Evolutionary conservation across 768 basidiomycete species (phyloP).

Genomic region (Suillus weaverae): DNA sequence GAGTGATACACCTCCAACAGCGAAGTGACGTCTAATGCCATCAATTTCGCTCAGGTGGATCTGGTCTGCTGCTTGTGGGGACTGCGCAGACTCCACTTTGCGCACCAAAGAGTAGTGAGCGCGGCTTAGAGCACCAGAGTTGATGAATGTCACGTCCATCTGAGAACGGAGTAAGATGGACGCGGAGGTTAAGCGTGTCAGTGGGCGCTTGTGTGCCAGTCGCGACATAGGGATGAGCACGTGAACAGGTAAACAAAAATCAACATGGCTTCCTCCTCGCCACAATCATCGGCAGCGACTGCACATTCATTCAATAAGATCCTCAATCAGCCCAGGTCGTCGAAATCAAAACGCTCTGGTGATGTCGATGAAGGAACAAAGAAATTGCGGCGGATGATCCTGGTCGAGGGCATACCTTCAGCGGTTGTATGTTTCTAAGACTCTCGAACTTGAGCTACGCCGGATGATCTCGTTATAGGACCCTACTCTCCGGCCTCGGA

Average conservation of each 20-base stretch:
- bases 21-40: slow-evolving; percentile 51
- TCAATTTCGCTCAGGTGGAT: slow-evolving; percentile 60
- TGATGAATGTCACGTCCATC: slow-evolving; percentile 79
- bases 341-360: slow-evolving; percentile 60
- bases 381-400: slow-evolving; percentile 81
- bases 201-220: slow-evolving; percentile 15
- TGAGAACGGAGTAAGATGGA: slow-evolving; percentile 1
- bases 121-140: slow-evolving; percentile 76
- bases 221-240: slow-evolving; percentile 6
- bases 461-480: slow-evolving; percentile 48
- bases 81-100: slow-evolving; percentile 63
- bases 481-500: slow-evolving; percentile 78
- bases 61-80: slow-evolving; percentile 60
- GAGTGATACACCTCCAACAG: slow-evolving; percentile 42
- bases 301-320: slow-evolving; percentile 83
- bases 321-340: slow-evolving; percentile 67
- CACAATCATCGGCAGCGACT: slow-evolving; percentile 36
- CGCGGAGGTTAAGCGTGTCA: slow-evolving; percentile 13
- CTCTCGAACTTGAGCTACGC: background rate
- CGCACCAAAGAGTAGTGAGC: slow-evolving; percentile 75
- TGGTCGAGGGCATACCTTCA: slow-evolving; percentile 89
- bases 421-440: slow-evolving; percentile 50
- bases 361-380: slow-evolving; percentile 83
- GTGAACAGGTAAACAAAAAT: slow-evolving; percentile 8
- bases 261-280: slow-evolving; percentile 21